phyloP scores from a whole-genome alignment of 2,329 filamentous ascomycete genomes.

The Penicillium freii region DNA sequence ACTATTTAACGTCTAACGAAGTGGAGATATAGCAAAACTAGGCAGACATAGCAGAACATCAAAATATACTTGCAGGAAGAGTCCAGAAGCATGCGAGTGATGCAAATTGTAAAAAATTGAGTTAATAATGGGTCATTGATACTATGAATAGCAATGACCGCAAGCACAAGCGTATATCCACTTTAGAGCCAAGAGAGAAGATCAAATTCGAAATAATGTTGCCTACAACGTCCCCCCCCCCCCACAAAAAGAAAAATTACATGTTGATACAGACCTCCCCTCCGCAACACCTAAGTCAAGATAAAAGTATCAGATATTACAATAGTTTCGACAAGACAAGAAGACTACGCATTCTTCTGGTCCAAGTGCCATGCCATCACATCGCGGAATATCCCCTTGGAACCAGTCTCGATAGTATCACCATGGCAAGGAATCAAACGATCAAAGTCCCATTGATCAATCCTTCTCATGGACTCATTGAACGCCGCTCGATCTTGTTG shows the following conservation, averaged over 20 bases:
- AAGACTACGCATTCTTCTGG: conserved; percentile 26
- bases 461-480: conserved; percentile 65
- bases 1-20: neutral
- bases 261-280: neutral
- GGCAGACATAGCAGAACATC: neutral
- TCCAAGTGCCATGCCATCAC: conserved; percentile 80
- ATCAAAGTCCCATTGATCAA: conserved; percentile 79
- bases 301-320: neutral
- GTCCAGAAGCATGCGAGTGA: neutral
- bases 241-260: neutral
- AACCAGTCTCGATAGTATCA: conserved; percentile 74
- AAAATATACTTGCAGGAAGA: neutral
- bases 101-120: neutral
- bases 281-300: neutral
- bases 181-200: conserved; percentile 1
- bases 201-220: neutral
- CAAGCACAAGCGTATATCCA: neutral
- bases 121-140: neutral
- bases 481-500: conserved; percentile 64
- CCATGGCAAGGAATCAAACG: conserved; percentile 90
- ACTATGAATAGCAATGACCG: conserved; percentile 1
- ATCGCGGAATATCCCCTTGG: conserved; percentile 72
- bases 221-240: neutral
- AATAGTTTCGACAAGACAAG: neutral
- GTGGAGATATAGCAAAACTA: neutral